These are phyloP conservation scores for Lactarius evosmus DNA, from an alignment of 768 basidiomycete species.

Conservation along the genomic window DNA sequence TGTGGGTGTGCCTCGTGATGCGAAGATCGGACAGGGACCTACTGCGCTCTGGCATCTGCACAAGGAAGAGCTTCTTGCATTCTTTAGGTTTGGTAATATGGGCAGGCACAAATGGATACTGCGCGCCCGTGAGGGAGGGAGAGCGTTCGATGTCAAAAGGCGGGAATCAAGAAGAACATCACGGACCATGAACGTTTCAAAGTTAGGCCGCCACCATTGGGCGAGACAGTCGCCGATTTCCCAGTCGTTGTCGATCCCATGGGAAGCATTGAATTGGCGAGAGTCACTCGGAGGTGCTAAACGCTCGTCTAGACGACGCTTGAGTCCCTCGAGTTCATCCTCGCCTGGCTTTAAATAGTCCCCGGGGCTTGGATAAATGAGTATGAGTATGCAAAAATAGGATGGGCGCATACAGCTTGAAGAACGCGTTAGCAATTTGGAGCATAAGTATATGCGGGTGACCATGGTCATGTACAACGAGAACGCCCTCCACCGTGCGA, in stretches of 20 bases:
- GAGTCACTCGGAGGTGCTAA: slow-evolving; percentile 76
- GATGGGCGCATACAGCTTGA: slow-evolving; percentile 77
- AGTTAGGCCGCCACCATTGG: slow-evolving; percentile 98
- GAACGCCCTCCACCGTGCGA: slow-evolving; percentile 85
- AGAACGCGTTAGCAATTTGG: slow-evolving; percentile 98
- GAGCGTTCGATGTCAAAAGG: background rate
- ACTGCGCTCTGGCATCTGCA: slow-evolving; percentile 96
- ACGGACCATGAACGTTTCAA: slow-evolving; percentile 97
- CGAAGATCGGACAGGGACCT: slow-evolving; percentile 34
- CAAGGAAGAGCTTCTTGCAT: slow-evolving; percentile 92
- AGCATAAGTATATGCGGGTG: slow-evolving; percentile 98
- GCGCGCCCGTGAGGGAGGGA: slow-evolving; percentile 11
- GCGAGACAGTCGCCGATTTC: slow-evolving; percentile 95
- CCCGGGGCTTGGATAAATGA: slow-evolving; percentile 63
- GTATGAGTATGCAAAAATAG: slow-evolving; percentile 9
- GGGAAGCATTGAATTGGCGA: slow-evolving; percentile 69
- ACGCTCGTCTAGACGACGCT: slow-evolving; percentile 83
- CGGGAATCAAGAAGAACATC: background rate
- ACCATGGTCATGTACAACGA: slow-evolving; percentile 93
- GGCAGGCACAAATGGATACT: slow-evolving; percentile 94
- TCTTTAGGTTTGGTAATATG: slow-evolving; percentile 99
- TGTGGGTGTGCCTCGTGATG: background rate
- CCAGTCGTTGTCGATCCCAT: slow-evolving; percentile 88
- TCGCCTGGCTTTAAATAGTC: slow-evolving; percentile 98
- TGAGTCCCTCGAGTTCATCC: slow-evolving; percentile 87